phyloP scores from a whole-genome alignment of 768 basidiomycete genomes.

The Wakefieldia striispora region DNA sequence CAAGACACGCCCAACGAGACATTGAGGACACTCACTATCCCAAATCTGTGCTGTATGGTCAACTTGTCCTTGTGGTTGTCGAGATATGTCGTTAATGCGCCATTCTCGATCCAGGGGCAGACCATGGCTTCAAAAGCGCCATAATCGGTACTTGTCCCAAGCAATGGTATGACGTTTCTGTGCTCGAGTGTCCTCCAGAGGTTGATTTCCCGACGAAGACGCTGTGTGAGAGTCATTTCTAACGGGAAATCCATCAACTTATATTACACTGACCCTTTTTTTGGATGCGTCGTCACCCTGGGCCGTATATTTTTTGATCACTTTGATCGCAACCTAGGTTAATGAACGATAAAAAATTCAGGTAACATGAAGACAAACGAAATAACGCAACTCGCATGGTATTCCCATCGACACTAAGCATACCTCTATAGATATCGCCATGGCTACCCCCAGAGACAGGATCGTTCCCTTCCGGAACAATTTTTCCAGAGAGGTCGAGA shows the following conservation, averaged over 20 bases:
- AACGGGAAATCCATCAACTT: neutral
- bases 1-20: neutral
- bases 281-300: slow-evolving; percentile 16
- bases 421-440: slow-evolving; percentile 21
- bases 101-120: too few species aligned
- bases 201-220: slow-evolving; percentile 28
- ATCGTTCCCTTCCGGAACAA: slow-evolving; percentile 4
- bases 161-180: slow-evolving; percentile 30
- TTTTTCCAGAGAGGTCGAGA: slow-evolving; percentile 14
- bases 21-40: slow-evolving; percentile 10
- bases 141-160: slow-evolving; percentile 25
- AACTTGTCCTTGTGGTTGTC: too few species aligned
- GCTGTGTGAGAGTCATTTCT: slow-evolving; percentile 3
- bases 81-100: too few species aligned
- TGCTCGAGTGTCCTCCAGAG: slow-evolving; percentile 32
- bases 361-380: neutral
- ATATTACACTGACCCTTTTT: neutral
- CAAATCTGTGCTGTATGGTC: slow-evolving; percentile 9
- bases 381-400: slow-evolving; percentile 8
- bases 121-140: slow-evolving; percentile 30
- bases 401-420: too few species aligned
- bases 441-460: slow-evolving; percentile 22
- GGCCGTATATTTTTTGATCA: slow-evolving; percentile 19
- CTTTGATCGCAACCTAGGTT: slow-evolving; percentile 29
- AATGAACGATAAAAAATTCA: neutral